These are phyloP conservation scores for Epichloe festucae DNA, from an alignment of 2,329 filamentous ascomycete species.

Conservation along the genomic window DNA sequence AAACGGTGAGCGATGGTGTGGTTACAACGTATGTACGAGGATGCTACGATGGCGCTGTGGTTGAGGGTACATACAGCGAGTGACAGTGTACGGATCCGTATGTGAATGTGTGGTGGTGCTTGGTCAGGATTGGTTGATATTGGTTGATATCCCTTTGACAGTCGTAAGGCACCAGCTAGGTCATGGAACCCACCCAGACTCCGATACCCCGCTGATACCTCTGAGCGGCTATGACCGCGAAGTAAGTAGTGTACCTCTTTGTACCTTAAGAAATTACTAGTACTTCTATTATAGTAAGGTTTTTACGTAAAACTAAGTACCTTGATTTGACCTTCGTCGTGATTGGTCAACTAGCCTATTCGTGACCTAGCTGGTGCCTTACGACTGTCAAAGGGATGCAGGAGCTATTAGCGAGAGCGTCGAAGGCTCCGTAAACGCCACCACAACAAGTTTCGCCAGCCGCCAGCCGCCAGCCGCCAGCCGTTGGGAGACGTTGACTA, in stretches of 20 bases:
- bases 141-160: not conserved
- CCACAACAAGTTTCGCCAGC: conserved; percentile 1
- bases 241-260: too few species aligned
- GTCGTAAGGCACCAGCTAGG: too few species aligned
- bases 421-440: not conserved
- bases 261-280: too few species aligned
- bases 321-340: too few species aligned
- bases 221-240: too few species aligned
- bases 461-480: not conserved
- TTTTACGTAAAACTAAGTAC: too few species aligned
- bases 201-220: too few species aligned
- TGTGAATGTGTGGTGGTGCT: not conserved
- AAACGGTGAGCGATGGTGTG: conserved; percentile 5
- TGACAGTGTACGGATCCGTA: too few species aligned
- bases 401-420: not conserved
- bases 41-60: not conserved
- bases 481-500: not conserved
- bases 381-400: not conserved
- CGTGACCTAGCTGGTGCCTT: too few species aligned
- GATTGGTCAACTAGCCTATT: too few species aligned
- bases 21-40: not conserved
- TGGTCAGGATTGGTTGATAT: conserved; percentile 1
- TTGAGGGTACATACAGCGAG: not conserved
- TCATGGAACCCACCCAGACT: too few species aligned
- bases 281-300: too few species aligned